Conservation (phyloP, 208 protist genomes). For the Acanthamoeba healyi region DNA sequence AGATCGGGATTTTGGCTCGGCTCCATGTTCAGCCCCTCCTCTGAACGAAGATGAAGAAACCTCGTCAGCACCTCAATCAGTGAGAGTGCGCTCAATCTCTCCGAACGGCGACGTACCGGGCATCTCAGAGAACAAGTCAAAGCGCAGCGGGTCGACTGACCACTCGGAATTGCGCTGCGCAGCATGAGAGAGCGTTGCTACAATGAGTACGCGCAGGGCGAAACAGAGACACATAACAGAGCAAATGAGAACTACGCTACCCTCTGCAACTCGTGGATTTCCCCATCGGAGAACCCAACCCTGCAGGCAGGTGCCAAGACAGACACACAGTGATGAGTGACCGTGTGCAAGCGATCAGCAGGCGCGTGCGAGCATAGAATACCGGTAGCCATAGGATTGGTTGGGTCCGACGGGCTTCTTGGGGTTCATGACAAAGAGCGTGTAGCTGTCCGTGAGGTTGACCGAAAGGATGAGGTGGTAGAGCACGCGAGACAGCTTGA, state of each 20-base stretch:
- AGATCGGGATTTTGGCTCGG: background rate
- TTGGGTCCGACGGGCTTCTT: background rate
- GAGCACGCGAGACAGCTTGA: slow-evolving; percentile 4
- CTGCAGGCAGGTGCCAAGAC: too few species aligned
- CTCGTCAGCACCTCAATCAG: too few species aligned
- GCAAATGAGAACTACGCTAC: too few species aligned
- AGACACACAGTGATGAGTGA: background rate
- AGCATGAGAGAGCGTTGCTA: too few species aligned
- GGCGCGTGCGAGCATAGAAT: background rate
- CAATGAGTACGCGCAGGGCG: too few species aligned
- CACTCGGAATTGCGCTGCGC: background rate
- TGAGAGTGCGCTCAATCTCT: too few species aligned
- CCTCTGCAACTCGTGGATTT: background rate
- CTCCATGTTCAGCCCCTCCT: background rate
- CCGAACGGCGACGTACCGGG: background rate
- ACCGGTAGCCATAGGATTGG: slow-evolving; percentile 21
- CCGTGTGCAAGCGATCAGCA: too few species aligned
- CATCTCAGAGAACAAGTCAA: background rate
- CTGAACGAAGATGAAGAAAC: too few species aligned
- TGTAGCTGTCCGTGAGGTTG: slow-evolving; percentile 40
- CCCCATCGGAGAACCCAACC: slow-evolving; percentile 7
- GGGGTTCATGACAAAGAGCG: slow-evolving; percentile 17
- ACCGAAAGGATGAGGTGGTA: background rate
- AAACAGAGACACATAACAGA: too few species aligned
- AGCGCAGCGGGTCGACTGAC: background rate